Conservation (phyloP, 2,329 filamentous ascomycete species). For the Emmonsia crescens region DNA sequence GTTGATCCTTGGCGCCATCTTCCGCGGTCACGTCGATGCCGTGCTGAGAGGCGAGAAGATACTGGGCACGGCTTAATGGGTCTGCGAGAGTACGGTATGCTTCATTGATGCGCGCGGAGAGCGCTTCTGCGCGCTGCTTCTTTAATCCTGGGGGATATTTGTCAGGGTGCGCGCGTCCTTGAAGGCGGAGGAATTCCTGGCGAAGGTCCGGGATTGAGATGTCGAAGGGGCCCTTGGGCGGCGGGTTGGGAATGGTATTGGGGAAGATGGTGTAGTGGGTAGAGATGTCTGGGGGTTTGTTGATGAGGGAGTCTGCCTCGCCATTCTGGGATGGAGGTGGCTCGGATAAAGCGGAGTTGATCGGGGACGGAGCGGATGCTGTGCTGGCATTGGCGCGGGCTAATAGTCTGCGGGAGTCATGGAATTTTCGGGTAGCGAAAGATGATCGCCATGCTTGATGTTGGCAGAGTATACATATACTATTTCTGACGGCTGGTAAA, state of each 20-base stretch:
- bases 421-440: not conserved
- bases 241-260: conserved; percentile 61
- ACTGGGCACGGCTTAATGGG: conserved; percentile 77
- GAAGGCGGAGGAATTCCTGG: conserved; percentile 75
- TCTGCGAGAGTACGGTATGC: conserved; percentile 76
- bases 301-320: conserved; percentile 1
- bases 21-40: conserved; percentile 63
- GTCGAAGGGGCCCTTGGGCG: conserved; percentile 63
- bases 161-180: conserved; percentile 44
- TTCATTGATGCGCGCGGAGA: conserved; percentile 78
- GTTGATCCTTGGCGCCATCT: conserved; percentile 61
- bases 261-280: conserved; percentile 89
- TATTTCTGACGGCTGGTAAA: not conserved
- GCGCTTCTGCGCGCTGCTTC: conserved; percentile 57
- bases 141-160: conserved; percentile 38
- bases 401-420: not conserved
- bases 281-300: conserved; percentile 25
- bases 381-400: not conserved
- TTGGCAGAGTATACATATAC: conserved; percentile 4
- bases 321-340: not conserved
- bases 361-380: conserved; percentile 1
- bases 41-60: conserved; percentile 56
- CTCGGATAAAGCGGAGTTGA: conserved; percentile 2
- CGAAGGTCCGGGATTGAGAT: conserved; percentile 62
- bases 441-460: not conserved